Base-by-base conservation (phyloP, 2,329 filamentous ascomycete genomes). In the Alternaria sp. region DNA sequence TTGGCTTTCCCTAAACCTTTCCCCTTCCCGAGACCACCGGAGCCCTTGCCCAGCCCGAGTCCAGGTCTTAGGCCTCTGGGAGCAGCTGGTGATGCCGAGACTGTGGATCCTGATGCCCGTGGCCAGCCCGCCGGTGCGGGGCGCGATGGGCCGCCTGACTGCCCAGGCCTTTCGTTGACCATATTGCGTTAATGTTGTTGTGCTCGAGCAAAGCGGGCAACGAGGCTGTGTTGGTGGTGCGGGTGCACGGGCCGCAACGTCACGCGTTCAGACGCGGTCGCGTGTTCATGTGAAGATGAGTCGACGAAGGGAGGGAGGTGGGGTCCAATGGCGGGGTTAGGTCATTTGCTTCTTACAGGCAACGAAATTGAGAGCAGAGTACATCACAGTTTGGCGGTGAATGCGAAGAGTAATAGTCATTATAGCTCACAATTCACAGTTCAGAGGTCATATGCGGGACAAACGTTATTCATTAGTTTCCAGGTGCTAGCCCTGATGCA, bases 401-500 rank as follows among this genome's bases (percentile, higher is more conserved):
- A 15, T 23, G 10, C 3, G 7, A 36, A 21, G 21, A 26, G 26
- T 9, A 23, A 13, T 12, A 17, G 49, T 40, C 19, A 7, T 11
- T 23, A 36, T n/a, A 36, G 9, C 11, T 40, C 7, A 40, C 9
- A 25, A 13, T 40, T 17, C 15, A 40, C 36, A 40, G n/a, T 17
- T 40, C 36, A 40, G 8, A 25, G 19, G 2, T 57, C 11, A 15
- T 6, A 28, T 23, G 23, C 40, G 51, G 12, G 47, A 61, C 49
- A 50, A 58, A 60, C 50, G 60, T 65, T 59, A 47, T 71, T 73
- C 67, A 77, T 77, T 79, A 79, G 63, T 59, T 62, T 61, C 72
- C 77, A 79, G 72, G 77, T 67, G 59, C 76, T 74, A 69, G 77
- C 71, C 76, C 68, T 73, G 75, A 70, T 62, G 45, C 59, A 77